A percentile compares a stretch with the other conserved stretches of the same genome.
Evolutionary conservation across 148 eudicot genomes (phyloP).

Genomic region (Rhododendron mucronatum): DNA sequence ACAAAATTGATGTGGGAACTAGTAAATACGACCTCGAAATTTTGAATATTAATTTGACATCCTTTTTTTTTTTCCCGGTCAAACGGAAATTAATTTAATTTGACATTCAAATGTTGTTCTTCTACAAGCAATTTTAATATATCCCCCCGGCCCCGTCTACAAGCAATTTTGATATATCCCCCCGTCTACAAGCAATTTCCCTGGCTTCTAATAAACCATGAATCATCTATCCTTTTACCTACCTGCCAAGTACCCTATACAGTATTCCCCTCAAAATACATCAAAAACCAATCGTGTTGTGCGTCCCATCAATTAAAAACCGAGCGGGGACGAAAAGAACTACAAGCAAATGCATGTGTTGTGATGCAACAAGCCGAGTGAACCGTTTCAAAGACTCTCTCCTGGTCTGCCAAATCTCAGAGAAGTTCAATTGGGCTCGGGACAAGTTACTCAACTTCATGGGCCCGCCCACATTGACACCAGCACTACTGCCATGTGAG

Average conservation of each 20-base stretch:
- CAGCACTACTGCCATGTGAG: conserved; percentile 27
- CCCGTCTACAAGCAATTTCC: background rate
- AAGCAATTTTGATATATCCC: background rate
- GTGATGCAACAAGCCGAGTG: conserved; percentile 68
- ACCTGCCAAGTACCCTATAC: conserved; percentile 2
- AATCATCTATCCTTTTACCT: background rate
- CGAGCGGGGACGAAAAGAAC: conserved; percentile 65
- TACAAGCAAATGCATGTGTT: conserved; percentile 76
- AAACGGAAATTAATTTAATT: no score
- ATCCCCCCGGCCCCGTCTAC: background rate
- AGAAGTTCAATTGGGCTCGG: conserved; percentile 36
- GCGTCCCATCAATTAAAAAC: conserved; percentile 49
- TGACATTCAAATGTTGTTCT: background rate
- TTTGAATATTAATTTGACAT: background rate
- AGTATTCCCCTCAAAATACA: background rate
- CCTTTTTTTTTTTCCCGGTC: no score
- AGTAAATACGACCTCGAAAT: background rate
- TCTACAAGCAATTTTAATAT: background rate
- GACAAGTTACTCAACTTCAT: conserved; percentile 22
- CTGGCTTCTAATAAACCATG: background rate
- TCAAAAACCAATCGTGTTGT: conserved; percentile 25
- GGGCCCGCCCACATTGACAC: conserved; percentile 33
- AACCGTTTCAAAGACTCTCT: conserved; percentile 64
- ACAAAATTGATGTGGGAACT: background rate
- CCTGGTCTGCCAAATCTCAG: conserved; percentile 50